Percentiles rank a stretch among this genome's conserved stretches.
Conservation (phyloP, 2,329 filamentous ascomycete species). For the Verticillium isaacii region DNA sequence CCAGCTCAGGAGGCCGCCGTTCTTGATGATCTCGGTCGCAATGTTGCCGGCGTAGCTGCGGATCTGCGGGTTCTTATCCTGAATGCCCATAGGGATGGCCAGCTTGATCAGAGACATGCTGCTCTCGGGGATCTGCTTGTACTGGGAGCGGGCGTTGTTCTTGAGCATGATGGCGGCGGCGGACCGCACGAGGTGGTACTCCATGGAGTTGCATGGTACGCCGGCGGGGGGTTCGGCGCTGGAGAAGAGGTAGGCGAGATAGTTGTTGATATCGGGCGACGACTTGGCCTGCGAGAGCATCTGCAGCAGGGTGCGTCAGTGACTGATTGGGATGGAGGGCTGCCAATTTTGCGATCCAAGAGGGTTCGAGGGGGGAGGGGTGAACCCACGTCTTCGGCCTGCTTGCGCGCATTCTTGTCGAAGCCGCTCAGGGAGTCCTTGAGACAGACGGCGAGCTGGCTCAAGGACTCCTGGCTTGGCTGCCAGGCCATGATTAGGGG, state of each 20-base stretch:
- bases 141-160: conserved; percentile 77
- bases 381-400: conserved; percentile 69
- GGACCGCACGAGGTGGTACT: conserved; percentile 74
- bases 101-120: conserved; percentile 76
- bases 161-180: conserved; percentile 93
- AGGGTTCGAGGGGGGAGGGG: neutral
- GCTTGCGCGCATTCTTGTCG: conserved; percentile 75
- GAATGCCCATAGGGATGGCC: conserved; percentile 71
- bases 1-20: conserved; percentile 85
- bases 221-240: conserved; percentile 58
- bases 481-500: conserved; percentile 75
- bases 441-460: conserved; percentile 83
- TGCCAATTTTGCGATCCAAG: neutral
- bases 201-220: conserved; percentile 51
- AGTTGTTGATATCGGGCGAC: conserved; percentile 95
- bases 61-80: conserved; percentile 77
- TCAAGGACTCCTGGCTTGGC: conserved; percentile 79
- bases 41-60: conserved; percentile 88
- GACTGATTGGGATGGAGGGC: conserved; percentile 1
- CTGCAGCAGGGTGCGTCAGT: conserved; percentile 41
- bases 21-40: conserved; percentile 83
- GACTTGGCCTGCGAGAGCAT: conserved; percentile 88
- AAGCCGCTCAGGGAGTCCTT: conserved; percentile 87
- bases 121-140: conserved; percentile 68
- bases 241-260: conserved; percentile 86